Percentiles rank a stretch among this genome's conserved stretches.
phyloP scores from a whole-genome alignment of 345 rosid species.

The Lepidium didymum region DNA sequence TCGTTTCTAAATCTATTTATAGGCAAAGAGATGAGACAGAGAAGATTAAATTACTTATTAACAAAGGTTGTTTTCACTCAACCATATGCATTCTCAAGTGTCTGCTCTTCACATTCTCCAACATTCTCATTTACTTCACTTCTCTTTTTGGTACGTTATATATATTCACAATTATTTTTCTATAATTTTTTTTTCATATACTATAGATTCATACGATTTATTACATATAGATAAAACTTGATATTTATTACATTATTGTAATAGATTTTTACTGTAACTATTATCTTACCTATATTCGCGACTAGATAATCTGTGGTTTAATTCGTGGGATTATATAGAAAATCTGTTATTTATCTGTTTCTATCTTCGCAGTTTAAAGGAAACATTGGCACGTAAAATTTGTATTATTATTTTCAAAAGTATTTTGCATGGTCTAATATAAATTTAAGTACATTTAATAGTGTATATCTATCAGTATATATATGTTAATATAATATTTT shows the following conservation, averaged over 20 bases:
- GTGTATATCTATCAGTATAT: too few species aligned
- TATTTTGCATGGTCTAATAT: too few species aligned
- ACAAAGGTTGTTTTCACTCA: conserved; percentile 65
- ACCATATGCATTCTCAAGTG: conserved; percentile 69
- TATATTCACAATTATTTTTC: neutral
- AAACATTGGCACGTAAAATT: neutral
- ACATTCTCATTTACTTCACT: conserved; percentile 21
- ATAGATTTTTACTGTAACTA: too few species aligned
- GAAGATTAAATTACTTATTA: conserved; percentile 47
- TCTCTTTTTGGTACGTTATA: conserved; percentile 24
- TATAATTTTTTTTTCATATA: neutral
- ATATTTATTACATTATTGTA: too few species aligned
- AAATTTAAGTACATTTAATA: too few species aligned
- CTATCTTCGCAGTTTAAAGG: conserved; percentile 11
- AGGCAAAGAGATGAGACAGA: conserved; percentile 49
- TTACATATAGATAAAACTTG: too few species aligned
- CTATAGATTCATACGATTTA: too few species aligned
- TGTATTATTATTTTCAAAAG: too few species aligned
- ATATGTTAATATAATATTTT: too few species aligned
- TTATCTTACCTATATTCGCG: too few species aligned
- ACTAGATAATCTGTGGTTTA: too few species aligned
- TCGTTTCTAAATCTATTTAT: conserved; percentile 38
- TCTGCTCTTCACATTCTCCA: conserved; percentile 32
- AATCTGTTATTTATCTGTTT: neutral
- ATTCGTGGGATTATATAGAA: neutral